Evolutionary conservation across 768 basidiomycete genomes (phyloP).

Genomic region (Lactarius akahatsu): DNA sequence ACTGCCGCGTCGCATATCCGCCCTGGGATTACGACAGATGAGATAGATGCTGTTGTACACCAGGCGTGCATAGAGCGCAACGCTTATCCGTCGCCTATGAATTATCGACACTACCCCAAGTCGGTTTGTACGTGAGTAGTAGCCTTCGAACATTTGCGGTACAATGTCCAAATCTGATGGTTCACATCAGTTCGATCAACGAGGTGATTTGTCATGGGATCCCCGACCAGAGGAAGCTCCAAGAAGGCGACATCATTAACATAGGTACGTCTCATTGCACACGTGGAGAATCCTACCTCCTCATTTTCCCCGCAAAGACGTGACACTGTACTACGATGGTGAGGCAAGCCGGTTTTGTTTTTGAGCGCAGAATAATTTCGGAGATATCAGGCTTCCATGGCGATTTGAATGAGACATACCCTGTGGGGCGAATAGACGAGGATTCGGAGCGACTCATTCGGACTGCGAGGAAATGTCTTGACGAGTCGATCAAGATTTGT

Average conservation of each 20-base stretch:
- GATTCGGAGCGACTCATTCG: slow-evolving; percentile 80
- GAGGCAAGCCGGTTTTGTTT: slow-evolving; percentile 22
- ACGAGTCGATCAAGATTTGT: slow-evolving; percentile 88
- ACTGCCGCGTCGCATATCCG: slow-evolving; percentile 79
- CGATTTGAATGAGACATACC: slow-evolving; percentile 92
- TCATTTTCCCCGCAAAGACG: slow-evolving; percentile 48
- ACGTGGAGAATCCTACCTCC: slow-evolving; percentile 11
- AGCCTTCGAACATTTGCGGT: slow-evolving; percentile 11
- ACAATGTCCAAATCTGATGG: background rate
- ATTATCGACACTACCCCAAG: slow-evolving; percentile 90
- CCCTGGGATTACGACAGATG: slow-evolving; percentile 95
- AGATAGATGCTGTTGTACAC: slow-evolving; percentile 92
- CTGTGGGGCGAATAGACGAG: slow-evolving; percentile 82
- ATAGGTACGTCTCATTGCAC: slow-evolving; percentile 54
- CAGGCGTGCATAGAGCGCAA: slow-evolving; percentile 86
- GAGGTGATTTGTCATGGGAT: slow-evolving; percentile 98
- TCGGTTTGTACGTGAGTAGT: slow-evolving; percentile 93
- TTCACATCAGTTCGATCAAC: slow-evolving; percentile 69
- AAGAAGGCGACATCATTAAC: slow-evolving; percentile 96
- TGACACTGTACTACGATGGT: slow-evolving; percentile 80
- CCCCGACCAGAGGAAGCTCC: slow-evolving; percentile 78
- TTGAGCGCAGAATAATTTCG: slow-evolving; percentile 2
- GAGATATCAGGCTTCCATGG: slow-evolving; percentile 71
- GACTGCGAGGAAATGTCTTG: slow-evolving; percentile 78
- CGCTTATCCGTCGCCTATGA: slow-evolving; percentile 91